Conservation (phyloP, 2,329 filamentous ascomycete genomes). For the Curvularia spicifera region DNA sequence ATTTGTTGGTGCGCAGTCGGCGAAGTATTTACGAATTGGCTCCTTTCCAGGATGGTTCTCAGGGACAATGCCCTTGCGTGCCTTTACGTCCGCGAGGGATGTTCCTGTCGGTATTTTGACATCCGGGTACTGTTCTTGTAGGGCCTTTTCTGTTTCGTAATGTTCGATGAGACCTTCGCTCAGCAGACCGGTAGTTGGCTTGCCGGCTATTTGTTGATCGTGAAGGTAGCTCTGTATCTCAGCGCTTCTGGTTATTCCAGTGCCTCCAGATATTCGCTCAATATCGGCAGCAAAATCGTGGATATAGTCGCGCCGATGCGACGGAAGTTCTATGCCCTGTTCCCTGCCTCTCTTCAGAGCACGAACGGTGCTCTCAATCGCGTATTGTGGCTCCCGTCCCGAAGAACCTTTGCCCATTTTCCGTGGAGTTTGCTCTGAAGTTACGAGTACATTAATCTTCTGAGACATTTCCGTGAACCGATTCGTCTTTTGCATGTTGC, state of each 20-base stretch:
- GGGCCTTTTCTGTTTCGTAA: conserved; percentile 6
- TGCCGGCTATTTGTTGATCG: conserved; percentile 29
- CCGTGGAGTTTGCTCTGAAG: conserved; percentile 18
- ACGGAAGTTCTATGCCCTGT: conserved; percentile 33
- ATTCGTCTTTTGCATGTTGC: conserved; percentile 62
- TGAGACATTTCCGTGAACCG: conserved; percentile 67
- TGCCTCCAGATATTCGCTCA: conserved; percentile 24
- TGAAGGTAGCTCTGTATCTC: conserved; percentile 32
- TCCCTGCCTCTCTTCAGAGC: conserved; percentile 31
- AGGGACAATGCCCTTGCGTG: neutral
- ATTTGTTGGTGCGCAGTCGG: conserved; percentile 9
- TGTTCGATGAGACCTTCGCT: conserved; percentile 15
- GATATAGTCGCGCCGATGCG: conserved; percentile 34
- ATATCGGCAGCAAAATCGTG: conserved; percentile 40
- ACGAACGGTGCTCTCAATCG: conserved; percentile 36
- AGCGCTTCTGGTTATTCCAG: conserved; percentile 18
- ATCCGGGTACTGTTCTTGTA: conserved; percentile 25
- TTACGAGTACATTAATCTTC: conserved; percentile 56
- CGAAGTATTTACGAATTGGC: conserved; percentile 7
- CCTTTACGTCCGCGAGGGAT: neutral
- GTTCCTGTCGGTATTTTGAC: conserved; percentile 10
- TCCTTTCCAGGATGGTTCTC: conserved; percentile 16
- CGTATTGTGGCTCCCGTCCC: conserved; percentile 39
- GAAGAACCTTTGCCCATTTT: conserved; percentile 19
- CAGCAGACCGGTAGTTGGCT: conserved; percentile 28